Percentiles rank a stretch among this genome's conserved stretches.
These are phyloP conservation scores for Colletotrichum higginsianum DNA, from an alignment of 2,329 filamentous ascomycete species.

Conservation along the genomic window DNA sequence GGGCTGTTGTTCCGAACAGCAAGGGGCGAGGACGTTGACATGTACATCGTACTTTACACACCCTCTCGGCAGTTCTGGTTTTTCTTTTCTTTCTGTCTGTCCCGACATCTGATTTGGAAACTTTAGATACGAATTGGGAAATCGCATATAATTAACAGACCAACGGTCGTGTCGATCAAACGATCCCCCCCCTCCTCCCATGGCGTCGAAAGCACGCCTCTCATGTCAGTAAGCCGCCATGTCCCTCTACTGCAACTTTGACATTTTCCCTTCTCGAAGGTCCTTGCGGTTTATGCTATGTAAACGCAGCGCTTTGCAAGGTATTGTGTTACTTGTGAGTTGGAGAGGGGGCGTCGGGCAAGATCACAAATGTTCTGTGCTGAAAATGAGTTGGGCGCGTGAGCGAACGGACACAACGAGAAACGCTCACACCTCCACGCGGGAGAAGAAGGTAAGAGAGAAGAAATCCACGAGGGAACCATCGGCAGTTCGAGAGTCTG, in stretches of 20 bases:
- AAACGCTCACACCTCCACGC: not conserved
- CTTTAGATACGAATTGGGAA: slow-evolving; percentile 11
- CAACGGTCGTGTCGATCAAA: slow-evolving; percentile 20
- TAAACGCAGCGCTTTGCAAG: not conserved
- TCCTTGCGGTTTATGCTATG: slow-evolving; percentile 21
- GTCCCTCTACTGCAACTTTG: slow-evolving; percentile 2
- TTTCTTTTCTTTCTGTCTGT: not conserved
- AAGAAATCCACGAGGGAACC: not conserved
- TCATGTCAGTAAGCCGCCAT: slow-evolving; percentile 15
- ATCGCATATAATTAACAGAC: not conserved
- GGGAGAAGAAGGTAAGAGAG: not conserved
- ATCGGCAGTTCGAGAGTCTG: slow-evolving; percentile 22
- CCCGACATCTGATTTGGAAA: slow-evolving; percentile 6
- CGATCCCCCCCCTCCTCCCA: not conserved
- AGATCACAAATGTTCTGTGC: slow-evolving; percentile 8
- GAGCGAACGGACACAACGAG: not conserved
- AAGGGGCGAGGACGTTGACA: not conserved
- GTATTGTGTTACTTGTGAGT: not conserved
- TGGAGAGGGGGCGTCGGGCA: not conserved
- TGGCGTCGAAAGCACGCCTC: not conserved
- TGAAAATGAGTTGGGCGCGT: not conserved
- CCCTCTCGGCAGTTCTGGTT: not conserved
- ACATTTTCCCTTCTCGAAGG: not conserved
- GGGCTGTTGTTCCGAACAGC: not conserved
- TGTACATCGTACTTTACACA: not conserved